Evolutionary conservation across 176 grass and related monocot genomes (phyloP), one percentile per base, ranked within the genome.

Genomic region (Elymus sibiricus): DNA sequence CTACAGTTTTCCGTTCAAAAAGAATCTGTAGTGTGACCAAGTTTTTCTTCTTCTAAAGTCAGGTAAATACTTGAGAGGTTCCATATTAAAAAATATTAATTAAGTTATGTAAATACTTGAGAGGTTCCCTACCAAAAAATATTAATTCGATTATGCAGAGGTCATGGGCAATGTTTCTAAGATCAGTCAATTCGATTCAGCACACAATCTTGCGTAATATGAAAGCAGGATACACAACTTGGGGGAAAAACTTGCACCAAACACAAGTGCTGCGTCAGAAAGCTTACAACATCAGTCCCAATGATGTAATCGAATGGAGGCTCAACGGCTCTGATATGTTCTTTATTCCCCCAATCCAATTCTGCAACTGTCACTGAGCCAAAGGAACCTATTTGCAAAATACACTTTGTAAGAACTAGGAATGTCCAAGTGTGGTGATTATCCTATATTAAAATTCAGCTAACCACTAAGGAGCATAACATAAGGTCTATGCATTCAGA

Each of bases 291-390:
- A 59, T 95, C 95, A 51, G 95, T 98, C n/a, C 93, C 95, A 79
- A 98, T 94, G 76, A 98, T 95, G 78, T 92, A 98, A 91, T 98
- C 95, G 79, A 98, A 98, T 60, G 95, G 95, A 68, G 95, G 95
- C 2, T 74, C 90, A 80, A 94, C 93, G 19, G 86, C 86, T 53
- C 83, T 88, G 27, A 98, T 95, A 70, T 98, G 95, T 2, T 88
- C 90, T 89, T 89, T 90, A 34, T 98, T 95, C 19, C 91, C 93
- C 95, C 95, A 98, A 65, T 95, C 93, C 89, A 98, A 65, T 78
- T 98, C 95, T 44, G 91, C 89, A 78, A 95, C 93, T 11, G 63
- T 74, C 63, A 98, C 84, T 43, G 89, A 86, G 17, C 96, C 96
- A 8, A 98, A 79, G 28, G 91, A 82, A 65, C 85, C 91, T 94